These are phyloP conservation scores for Leishmania gerbilli DNA, from an alignment of 208 protist species.

Conservation along the genomic window DNA sequence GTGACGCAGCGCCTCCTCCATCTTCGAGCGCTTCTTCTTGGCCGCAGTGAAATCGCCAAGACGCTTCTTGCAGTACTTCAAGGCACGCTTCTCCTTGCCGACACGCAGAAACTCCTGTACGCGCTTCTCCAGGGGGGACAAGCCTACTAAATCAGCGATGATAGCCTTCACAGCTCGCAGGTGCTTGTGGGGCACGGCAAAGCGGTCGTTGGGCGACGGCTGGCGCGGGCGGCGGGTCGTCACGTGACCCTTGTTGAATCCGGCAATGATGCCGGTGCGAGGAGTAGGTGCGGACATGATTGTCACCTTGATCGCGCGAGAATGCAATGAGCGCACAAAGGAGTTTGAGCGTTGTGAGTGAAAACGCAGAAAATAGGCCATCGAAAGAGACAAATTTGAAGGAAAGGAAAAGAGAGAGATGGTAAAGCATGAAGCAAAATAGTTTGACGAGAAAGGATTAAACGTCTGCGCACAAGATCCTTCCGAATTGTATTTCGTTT, in stretches of 20 bases:
- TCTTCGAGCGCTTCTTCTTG: constrained; percentile 93
- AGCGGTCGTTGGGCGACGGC: constrained; percentile 80
- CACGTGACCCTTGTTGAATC: constrained; percentile 93
- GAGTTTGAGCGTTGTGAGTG: neutral
- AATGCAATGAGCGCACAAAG: neutral
- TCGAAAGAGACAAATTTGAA: neutral
- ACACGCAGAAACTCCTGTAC: constrained; percentile 95
- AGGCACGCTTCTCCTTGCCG: constrained; percentile 95
- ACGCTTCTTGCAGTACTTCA: constrained; percentile 95
- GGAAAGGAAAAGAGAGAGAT: neutral
- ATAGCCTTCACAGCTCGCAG: constrained; percentile 92
- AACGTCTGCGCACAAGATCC: neutral
- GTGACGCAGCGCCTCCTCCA: constrained; percentile 91
- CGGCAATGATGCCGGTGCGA: constrained; percentile 89
- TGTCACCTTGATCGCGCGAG: constrained; percentile 14
- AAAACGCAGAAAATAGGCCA: neutral
- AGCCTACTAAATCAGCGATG: constrained; percentile 90
- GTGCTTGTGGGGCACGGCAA: constrained; percentile 87
- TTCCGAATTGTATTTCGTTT: neutral
- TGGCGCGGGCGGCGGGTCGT: constrained; percentile 86
- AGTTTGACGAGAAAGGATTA: neutral
- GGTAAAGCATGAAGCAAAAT: constrained; percentile 5
- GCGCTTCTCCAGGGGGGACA: constrained; percentile 93
- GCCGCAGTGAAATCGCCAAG: constrained; percentile 88
- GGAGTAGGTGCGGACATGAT: constrained; percentile 69